Evolutionary conservation across 352 stramenopile species (phyloP).

Genomic region (Pythium rishiriense): DNA sequence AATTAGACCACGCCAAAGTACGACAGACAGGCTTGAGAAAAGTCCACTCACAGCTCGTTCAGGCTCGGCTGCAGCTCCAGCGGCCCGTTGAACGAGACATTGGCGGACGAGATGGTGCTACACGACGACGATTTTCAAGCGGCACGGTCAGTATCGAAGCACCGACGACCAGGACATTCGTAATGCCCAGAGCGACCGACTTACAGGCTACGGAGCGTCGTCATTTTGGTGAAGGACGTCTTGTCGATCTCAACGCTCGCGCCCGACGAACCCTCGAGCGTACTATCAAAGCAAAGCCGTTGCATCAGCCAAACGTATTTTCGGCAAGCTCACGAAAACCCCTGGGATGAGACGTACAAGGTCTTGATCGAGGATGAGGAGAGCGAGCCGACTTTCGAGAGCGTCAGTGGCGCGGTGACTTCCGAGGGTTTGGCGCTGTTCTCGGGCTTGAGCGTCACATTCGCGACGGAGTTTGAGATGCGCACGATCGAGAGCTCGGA

Average conservation of each 20-base stretch:
- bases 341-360: background rate
- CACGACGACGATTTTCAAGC: too few relatives aligned
- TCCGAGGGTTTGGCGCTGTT: slow-evolving; percentile 1
- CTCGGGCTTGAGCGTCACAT: slow-evolving; percentile 4
- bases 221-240: slow-evolving; percentile 16
- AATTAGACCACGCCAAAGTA: background rate
- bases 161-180: background rate
- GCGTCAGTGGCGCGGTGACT: background rate
- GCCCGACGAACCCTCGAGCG: background rate
- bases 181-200: too few relatives aligned
- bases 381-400: slow-evolving; percentile 10
- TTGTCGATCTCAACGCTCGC: slow-evolving; percentile 14
- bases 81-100: slow-evolving; percentile 8
- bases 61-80: slow-evolving; percentile 4
- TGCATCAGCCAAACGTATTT: too few relatives aligned
- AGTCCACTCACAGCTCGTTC: slow-evolving; percentile 14
- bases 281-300: slow-evolving; percentile 5
- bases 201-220: slow-evolving; percentile 10
- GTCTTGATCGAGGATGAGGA: slow-evolving; percentile 3
- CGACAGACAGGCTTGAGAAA: background rate
- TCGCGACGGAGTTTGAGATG: background rate
- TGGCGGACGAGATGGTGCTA: slow-evolving; percentile 8
- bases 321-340: too few relatives aligned
- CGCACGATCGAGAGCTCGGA: slow-evolving; percentile 13
- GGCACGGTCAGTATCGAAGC: background rate